phyloP scores from a whole-genome alignment of 2,329 filamentous ascomycete species.

The Sclerotinia nivalis region DNA sequence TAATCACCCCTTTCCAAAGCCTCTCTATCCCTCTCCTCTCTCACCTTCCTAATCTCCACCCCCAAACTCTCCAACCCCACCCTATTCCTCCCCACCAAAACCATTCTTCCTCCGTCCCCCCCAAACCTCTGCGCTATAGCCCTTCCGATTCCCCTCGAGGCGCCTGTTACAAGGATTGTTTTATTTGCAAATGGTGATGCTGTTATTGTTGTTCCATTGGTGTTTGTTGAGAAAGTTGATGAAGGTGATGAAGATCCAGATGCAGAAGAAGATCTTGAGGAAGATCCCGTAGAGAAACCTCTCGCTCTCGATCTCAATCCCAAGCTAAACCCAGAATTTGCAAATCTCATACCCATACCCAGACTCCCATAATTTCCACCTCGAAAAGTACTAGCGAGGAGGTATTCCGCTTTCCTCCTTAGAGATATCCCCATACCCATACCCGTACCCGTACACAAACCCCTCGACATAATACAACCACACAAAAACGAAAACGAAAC shows the following conservation, averaged over 20 bases:
- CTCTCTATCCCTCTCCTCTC: slow-evolving; percentile 44
- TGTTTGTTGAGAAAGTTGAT: neutral
- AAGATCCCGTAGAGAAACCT: neutral
- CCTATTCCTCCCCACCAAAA: slow-evolving; percentile 60
- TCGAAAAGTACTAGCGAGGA: too few species aligned
- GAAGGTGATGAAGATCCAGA: neutral
- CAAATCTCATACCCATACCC: neutral
- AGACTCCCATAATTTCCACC: neutral
- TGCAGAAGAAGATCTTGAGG: neutral
- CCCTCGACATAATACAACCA: too few species aligned
- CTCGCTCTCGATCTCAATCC: neutral
- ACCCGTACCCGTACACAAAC: neutral
- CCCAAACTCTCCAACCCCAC: slow-evolving; percentile 62
- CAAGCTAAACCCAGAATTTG: neutral
- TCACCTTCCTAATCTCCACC: slow-evolving; percentile 54
- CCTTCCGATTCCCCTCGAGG: slow-evolving; percentile 68
- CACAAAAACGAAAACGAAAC: too few species aligned
- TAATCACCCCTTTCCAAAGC: slow-evolving; percentile 44
- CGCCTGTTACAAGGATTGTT: slow-evolving; percentile 64
- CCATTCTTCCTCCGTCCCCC: slow-evolving; percentile 57
- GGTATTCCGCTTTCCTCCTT: too few species aligned
- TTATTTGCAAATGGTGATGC: slow-evolving; percentile 18
- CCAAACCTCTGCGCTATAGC: slow-evolving; percentile 69
- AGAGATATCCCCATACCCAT: neutral
- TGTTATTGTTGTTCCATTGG: too few species aligned